Conservation (phyloP, 768 basidiomycete species). For the Suillus subalutaceus region DNA sequence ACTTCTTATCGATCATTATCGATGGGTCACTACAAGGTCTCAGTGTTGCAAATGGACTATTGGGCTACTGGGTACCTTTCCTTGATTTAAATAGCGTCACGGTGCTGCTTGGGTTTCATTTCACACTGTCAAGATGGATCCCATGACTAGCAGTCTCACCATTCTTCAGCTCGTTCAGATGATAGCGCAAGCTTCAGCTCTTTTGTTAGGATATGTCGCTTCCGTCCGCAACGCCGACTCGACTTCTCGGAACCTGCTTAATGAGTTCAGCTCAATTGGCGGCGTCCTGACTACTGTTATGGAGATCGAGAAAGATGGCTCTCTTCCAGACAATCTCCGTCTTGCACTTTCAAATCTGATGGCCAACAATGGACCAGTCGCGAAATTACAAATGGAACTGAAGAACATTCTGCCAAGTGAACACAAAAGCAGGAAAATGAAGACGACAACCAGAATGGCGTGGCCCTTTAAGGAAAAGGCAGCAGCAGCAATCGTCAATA, state of each 20-base stretch:
- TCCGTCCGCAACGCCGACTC: neutral
- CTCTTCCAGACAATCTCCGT: neutral
- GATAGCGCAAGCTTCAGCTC: neutral
- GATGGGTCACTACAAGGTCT: no score
- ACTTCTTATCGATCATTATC: no score
- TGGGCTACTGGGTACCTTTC: no score
- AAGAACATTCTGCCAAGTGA: neutral
- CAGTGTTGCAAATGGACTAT: no score
- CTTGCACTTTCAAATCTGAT: neutral
- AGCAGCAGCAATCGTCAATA: neutral
- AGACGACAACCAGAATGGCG: neutral
- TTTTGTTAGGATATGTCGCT: conserved; percentile 2
- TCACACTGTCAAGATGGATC: neutral
- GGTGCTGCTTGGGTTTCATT: no score
- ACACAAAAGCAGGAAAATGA: neutral
- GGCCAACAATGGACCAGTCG: neutral
- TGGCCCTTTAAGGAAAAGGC: conserved; percentile 14
- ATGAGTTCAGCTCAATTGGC: neutral
- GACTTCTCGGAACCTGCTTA: neutral
- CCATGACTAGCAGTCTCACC: neutral
- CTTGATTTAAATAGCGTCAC: no score
- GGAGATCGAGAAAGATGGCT: neutral
- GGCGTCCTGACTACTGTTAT: neutral
- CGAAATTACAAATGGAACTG: neutral
- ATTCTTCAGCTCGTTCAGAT: conserved; percentile 7